Base-by-base conservation (phyloP, 805 yeast genomes). In the Torulaspora microellipsoides region DNA sequence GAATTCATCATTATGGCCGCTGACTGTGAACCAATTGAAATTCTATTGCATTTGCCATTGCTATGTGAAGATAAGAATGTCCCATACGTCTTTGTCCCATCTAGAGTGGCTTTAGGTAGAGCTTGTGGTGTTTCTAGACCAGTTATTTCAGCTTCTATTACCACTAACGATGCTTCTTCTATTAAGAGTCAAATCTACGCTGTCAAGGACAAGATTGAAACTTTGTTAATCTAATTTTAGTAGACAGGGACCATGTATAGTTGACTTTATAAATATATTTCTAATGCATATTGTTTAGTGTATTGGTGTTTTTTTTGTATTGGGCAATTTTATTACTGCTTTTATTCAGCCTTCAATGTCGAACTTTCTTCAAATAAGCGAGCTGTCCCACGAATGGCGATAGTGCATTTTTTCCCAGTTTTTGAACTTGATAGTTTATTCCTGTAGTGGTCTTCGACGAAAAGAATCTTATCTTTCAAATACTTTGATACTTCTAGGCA, bases 111-210 rank as follows among this genome's bases (percentile, higher is more conserved):
- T 53, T 78, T 93, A 62, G 99, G 99, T 71, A 87, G 99, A 78
- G 98, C 99, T 63, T 93, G 99, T 77, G 99, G 99, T 76, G 99
- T 93, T 53, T 88, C 98, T 45, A 86, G 99, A 80, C 97, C 98
- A 56, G 99, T 93, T 49, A 91, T 93, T 68, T 95, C 99, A 66
- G 97, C 97, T 54, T 85, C 95, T 52, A 93, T 93, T 67, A 93
- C 99, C 68, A 81, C 98, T 57, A 93, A 93, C 75, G 99, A 93
- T 67, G 95, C 96, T 63, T 89, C 97, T 60, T 85, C 96, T 64
- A 86, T 93, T 76, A 89, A 89, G 80, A 87, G 76, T 80, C 98
- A 91, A 79, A 87, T 93, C 75, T 89, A 85, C 73, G 86, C 86
- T 67, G 89, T 91, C 73, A 93, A 93, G 87, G 97, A 93, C 78